Evolutionary conservation across 805 yeast genomes (phyloP).

Genomic region (Kodamaea lidongshanica): DNA sequence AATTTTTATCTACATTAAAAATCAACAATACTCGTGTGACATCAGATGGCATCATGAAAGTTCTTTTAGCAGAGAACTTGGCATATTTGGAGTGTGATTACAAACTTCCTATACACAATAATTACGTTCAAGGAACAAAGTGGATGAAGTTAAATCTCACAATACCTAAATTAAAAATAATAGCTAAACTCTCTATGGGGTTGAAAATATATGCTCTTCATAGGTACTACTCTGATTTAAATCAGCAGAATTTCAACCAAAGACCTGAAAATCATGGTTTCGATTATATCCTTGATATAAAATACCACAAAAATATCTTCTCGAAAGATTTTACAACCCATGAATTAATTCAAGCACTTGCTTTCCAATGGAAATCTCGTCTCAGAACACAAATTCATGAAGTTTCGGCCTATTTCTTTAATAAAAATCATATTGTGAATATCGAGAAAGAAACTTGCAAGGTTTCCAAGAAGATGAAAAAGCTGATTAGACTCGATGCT

Average conservation of each 20-base stretch:
- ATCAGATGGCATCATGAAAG: neutral
- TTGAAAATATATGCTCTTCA: conserved; percentile 9
- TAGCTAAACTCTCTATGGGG: conserved; percentile 9
- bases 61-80: conserved; percentile 2
- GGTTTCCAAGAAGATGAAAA: conserved; percentile 4
- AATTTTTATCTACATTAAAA: conserved; percentile 1
- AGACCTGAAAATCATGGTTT: too few relatives aligned
- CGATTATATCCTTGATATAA: conserved; percentile 5
- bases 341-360: conserved; percentile 1
- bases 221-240: conserved; percentile 4
- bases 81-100: conserved; percentile 9
- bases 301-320: conserved; percentile 1
- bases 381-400: conserved; percentile 1
- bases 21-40: conserved; percentile 2
- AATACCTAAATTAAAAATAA: conserved; percentile 1
- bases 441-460: too few relatives aligned
- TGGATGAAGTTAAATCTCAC: conserved; percentile 9
- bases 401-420: conserved; percentile 3
- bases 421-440: conserved; percentile 3
- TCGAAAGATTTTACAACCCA: neutral
- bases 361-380: conserved; percentile 3
- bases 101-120: conserved; percentile 1
- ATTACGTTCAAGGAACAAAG: conserved; percentile 9
- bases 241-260: neutral
- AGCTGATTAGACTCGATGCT: conserved; percentile 6